These are phyloP conservation scores for Drechmeria coniospora DNA, from an alignment of 2,329 filamentous ascomycete genomes.

Conservation along the genomic window DNA sequence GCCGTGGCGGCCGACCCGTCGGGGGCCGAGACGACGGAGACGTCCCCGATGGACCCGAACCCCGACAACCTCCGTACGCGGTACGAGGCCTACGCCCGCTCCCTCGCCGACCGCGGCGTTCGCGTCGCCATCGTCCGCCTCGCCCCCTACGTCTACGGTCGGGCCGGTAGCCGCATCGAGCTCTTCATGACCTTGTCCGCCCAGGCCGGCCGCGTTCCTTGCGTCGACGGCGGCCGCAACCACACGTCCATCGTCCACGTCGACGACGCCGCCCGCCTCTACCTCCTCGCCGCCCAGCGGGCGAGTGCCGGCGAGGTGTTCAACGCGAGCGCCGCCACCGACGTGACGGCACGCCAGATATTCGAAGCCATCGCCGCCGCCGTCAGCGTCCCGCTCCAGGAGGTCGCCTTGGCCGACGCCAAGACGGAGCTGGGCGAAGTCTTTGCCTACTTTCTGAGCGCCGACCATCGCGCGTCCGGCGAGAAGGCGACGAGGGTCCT, in stretches of 20 bases:
- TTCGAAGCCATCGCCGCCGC: conserved; percentile 10
- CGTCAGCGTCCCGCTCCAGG: conserved; percentile 9
- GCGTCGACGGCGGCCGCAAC: conserved; percentile 15
- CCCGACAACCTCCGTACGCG: conserved; percentile 13
- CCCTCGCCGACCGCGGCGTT: conserved; percentile 15
- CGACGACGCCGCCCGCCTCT: conserved; percentile 25
- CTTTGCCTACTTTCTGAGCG: conserved; percentile 17
- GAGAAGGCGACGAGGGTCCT: conserved; percentile 21
- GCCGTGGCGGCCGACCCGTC: conserved; percentile 8
- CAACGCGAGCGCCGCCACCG: conserved; percentile 16
- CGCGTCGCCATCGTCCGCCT: conserved; percentile 21
- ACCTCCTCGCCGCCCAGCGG: conserved; percentile 21
- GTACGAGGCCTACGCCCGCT: conserved; percentile 16
- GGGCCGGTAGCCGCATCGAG: conserved; percentile 20
- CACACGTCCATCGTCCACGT: conserved; percentile 21
- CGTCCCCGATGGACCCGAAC: conserved; percentile 7
- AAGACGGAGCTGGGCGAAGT: conserved; percentile 10
- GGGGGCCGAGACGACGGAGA: conserved; percentile 14
- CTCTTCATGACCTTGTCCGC: conserved; percentile 16
- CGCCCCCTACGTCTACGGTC: conserved; percentile 28
- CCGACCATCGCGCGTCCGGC: conserved; percentile 17
- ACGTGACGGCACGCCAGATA: conserved; percentile 16
- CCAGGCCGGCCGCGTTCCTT: conserved; percentile 12
- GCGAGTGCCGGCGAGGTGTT: conserved; percentile 16
- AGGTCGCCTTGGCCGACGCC: conserved; percentile 13